Evolutionary conservation across 192 early-diverging fungal species (phyloP).

Genomic region (Coemansia sp.): DNA sequence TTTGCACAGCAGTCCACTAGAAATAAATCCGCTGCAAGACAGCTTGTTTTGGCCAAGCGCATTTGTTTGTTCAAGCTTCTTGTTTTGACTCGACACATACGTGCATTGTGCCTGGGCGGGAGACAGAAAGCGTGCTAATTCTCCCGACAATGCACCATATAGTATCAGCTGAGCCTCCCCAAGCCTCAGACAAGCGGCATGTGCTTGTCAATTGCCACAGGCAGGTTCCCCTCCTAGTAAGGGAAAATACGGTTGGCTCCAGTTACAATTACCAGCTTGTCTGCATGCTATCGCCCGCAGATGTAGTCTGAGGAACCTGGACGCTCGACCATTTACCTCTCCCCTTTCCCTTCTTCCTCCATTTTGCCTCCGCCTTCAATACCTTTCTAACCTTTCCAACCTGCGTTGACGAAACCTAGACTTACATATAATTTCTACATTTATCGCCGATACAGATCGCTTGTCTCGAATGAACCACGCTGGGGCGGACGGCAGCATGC

Average conservation of each 20-base stretch:
- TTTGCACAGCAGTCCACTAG: neutral
- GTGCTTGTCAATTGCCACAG: constrained; percentile 2
- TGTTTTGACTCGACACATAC: neutral
- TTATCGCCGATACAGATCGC: neutral
- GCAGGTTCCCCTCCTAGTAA: neutral
- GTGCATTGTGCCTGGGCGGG: neutral
- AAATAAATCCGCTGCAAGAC: neutral
- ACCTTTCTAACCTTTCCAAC: neutral
- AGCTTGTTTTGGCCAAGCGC: neutral
- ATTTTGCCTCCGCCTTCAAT: neutral
- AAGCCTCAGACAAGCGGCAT: constrained; percentile 1
- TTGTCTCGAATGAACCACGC: constrained; percentile 6
- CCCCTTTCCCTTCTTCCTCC: constrained; percentile 1
- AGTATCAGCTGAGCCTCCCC: constrained; percentile 1
- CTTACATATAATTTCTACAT: neutral
- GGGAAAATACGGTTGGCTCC: neutral
- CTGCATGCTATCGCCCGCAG: neutral
- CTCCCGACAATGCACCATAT: neutral
- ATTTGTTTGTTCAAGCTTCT: neutral
- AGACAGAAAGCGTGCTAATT: neutral
- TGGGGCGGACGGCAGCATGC: constrained; percentile 31
- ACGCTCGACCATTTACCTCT: neutral
- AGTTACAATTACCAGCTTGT: constrained; percentile 1
- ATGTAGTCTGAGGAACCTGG: neutral
- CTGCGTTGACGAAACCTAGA: neutral